Conservation (phyloP, 83 land plant species). For the Diphasiastrum complanatum region DNA sequence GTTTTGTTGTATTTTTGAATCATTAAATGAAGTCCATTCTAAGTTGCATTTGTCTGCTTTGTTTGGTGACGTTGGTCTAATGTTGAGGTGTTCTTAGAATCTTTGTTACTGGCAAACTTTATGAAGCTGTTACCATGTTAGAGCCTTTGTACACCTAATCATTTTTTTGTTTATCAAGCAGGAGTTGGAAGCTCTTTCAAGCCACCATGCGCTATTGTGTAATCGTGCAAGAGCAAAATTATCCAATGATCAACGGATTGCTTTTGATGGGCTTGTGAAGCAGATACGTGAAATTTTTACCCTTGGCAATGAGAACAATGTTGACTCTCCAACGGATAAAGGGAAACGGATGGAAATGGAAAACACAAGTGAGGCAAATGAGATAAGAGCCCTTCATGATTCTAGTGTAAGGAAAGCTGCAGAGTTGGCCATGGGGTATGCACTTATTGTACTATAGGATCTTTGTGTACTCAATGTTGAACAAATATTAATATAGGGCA, state of each 20-base stretch:
- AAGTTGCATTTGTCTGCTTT: neutral
- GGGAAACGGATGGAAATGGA: constrained; percentile 73
- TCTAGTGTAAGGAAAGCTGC: constrained; percentile 94
- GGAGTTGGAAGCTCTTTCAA: constrained; percentile 95
- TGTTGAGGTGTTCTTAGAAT: neutral
- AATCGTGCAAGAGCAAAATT: constrained; percentile 80
- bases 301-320: constrained; percentile 48
- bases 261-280: constrained; percentile 65
- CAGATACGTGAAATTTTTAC: constrained; percentile 73
- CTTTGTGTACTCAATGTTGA: neutral
- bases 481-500: too few relatives aligned
- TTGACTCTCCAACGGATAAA: constrained; percentile 41
- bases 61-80: neutral
- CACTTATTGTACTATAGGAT: neutral
- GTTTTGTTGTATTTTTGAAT: too few relatives aligned
- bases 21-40: neutral
- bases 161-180: constrained; percentile 19
- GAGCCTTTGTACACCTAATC: neutral
- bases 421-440: constrained; percentile 96
- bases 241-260: constrained; percentile 56
- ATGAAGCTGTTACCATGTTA: neutral
- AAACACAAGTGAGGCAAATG: constrained; percentile 39
- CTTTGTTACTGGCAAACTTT: too few relatives aligned
- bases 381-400: constrained; percentile 68
- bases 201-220: constrained; percentile 68